Evolutionary conservation across 352 stramenopile genomes (phyloP).

Genomic region (Achlya hypogyna): DNA sequence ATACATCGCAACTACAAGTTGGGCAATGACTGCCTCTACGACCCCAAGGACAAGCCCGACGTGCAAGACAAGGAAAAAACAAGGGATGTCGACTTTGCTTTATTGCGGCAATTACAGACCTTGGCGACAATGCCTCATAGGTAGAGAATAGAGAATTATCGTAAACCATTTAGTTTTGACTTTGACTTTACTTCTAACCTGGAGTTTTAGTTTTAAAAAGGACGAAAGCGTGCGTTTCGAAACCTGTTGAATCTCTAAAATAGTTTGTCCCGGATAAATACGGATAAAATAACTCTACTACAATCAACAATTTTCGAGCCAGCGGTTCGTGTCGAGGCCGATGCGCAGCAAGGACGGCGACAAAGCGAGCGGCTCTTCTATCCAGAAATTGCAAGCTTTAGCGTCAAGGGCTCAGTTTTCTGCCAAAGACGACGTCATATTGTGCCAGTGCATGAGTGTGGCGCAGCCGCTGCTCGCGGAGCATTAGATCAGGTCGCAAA

Average conservation of each 20-base stretch:
- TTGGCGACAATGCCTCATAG: too few relatives aligned
- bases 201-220: background rate
- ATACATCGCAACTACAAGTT: too few relatives aligned
- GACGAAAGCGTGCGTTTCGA: background rate
- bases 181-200: background rate
- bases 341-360: background rate
- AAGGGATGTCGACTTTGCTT: too few relatives aligned
- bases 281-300: background rate
- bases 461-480: too few relatives aligned
- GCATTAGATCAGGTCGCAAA: too few relatives aligned
- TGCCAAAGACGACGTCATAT: background rate
- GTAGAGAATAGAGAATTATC: too few relatives aligned
- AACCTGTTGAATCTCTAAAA: background rate
- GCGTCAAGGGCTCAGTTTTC: background rate
- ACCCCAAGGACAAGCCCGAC: too few relatives aligned
- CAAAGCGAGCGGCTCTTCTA: background rate
- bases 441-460: background rate
- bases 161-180: too few relatives aligned
- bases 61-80: too few relatives aligned
- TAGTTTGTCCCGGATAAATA: background rate
- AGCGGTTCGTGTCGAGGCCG: background rate
- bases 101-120: too few relatives aligned
- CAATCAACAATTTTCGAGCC: background rate
- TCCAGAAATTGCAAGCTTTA: background rate
- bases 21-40: too few relatives aligned